phyloP scores from a whole-genome alignment of 164 flowering plant genomes.

The Piper betle region DNA sequence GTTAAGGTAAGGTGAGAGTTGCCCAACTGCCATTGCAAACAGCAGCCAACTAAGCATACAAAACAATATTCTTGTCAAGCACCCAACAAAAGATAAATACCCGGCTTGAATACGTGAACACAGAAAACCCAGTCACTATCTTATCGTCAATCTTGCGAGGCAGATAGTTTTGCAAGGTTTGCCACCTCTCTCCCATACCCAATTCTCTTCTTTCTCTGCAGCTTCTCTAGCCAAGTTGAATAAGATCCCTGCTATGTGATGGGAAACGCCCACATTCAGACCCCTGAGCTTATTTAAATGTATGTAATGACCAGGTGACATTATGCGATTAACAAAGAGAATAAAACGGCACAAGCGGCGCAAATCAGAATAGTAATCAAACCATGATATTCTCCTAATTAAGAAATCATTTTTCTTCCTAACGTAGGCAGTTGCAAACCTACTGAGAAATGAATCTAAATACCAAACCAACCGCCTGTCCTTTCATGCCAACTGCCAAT shows the following conservation, averaged over 20 bases:
- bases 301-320: slow-evolving; percentile 1
- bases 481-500: too few species aligned
- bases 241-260: background rate
- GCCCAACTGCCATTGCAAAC: background rate
- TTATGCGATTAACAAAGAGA: slow-evolving; percentile 1
- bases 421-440: background rate
- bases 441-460: background rate
- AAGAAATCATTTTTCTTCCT: background rate
- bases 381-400: slow-evolving; percentile 1
- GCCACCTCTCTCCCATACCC: background rate
- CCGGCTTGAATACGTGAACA: background rate
- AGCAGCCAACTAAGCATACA: background rate
- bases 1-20: background rate
- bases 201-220: background rate
- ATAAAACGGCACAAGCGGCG: background rate
- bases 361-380: background rate
- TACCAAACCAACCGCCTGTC: background rate
- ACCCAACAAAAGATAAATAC: background rate
- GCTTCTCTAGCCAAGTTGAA: background rate
- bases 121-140: background rate
- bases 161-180: background rate
- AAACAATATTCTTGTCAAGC: too few species aligned
- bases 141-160: background rate
- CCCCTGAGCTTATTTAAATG: background rate
- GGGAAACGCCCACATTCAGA: slow-evolving; percentile 7